A percentile compares a stretch with the other conserved stretches of the same genome.
These are phyloP conservation scores for Wolfiporia cocos DNA, from an alignment of 1,284 basidiomycete species.

Conservation along the genomic window DNA sequence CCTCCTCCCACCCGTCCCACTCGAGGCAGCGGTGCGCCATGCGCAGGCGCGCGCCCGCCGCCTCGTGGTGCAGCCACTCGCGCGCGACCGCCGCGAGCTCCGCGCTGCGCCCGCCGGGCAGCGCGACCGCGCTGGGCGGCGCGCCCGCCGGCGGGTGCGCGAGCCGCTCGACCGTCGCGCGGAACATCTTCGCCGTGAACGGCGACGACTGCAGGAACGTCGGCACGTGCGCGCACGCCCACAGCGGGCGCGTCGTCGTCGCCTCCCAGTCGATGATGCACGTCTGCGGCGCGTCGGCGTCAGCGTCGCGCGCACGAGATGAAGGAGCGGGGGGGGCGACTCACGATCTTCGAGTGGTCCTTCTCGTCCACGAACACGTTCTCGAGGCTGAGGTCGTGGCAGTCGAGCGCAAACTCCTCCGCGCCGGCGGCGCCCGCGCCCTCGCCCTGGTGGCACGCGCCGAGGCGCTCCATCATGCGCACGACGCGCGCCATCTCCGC, in stretches of 20 bases:
- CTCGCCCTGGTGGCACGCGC: conserved; percentile 21
- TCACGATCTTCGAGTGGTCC: conserved; percentile 62
- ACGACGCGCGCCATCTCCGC: conserved; percentile 68
- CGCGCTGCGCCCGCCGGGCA: conserved; percentile 10
- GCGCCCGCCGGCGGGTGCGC: conserved; percentile 19
- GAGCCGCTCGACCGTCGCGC: conserved; percentile 49
- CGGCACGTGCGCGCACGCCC: conserved; percentile 76
- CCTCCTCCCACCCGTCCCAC: conserved; percentile 87
- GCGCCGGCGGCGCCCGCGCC: conserved; percentile 22
- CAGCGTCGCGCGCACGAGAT: conserved; percentile 4
- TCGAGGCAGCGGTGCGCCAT: conserved; percentile 72
- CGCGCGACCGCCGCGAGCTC: conserved; percentile 39
- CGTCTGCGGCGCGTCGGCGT: conserved; percentile 37
- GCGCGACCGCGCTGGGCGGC: background rate
- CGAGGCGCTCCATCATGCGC: conserved; percentile 55
- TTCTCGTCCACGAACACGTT: conserved; percentile 73
- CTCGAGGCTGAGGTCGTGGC: conserved; percentile 74
- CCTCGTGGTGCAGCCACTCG: conserved; percentile 70
- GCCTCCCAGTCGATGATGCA: conserved; percentile 85
- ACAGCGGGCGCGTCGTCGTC: conserved; percentile 73
- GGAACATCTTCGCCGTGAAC: conserved; percentile 65
- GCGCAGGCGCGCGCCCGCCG: conserved; percentile 54
- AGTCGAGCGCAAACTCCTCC: conserved; percentile 69
- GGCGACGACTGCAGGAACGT: conserved; percentile 71
- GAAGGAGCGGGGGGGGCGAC: conserved; percentile 24